Evolutionary conservation across 2,329 filamentous ascomycete species (phyloP), one percentile per base, ranked within the genome.

Genomic region (Thielaviopsis punctulata): DNA sequence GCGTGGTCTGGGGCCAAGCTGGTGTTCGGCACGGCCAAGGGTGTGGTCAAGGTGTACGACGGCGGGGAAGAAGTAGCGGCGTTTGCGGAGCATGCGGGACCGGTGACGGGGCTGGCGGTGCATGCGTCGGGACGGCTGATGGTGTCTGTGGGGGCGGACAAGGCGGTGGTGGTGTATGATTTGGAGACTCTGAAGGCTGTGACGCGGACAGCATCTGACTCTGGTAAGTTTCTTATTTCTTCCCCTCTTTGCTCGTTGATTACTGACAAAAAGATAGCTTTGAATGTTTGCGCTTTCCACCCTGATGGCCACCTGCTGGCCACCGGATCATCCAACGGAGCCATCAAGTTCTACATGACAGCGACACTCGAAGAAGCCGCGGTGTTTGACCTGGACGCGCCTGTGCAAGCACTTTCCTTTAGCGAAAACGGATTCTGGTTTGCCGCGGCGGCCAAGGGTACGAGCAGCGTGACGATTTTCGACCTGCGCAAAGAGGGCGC

Each of bases 351-450:
- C 51, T 96, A 85, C 68, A 85, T 95, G 66, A 82, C 88, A 59
- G 89, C 84, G 65, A 84, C 78, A 0, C 83, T 88, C 36, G 77
- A 82, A 55, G 75, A 80, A 58, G 86, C 86, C 24, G 86, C 86
- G 24, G 80, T 77, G 52, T 95, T 93, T 65, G 70, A 68, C 19
- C 68, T 83, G 1, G 77, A 75, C 7, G 79, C 80, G 0, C 80
- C 88, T 0, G 75, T 95, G 2, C 79, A 85, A 60, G 77, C 80
- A 10, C 69, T 98, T 41, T 74, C 77, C 54, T 98, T 98, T 68
- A 95, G 89, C 0, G 92, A 98, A 66, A 98, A 98, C 60, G 92
- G 92, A 22, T 95, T 86, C 60, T 96, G 89, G 86, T 81, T 98
- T 57, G 90, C 90, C 1, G 84, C 87, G 4, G 82, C 82, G 7